Evolutionary conservation across 495 filamentous ascomycete genomes (phyloP), one percentile per base, ranked within the genome.

Genomic region (Sordaria brevicollis): DNA sequence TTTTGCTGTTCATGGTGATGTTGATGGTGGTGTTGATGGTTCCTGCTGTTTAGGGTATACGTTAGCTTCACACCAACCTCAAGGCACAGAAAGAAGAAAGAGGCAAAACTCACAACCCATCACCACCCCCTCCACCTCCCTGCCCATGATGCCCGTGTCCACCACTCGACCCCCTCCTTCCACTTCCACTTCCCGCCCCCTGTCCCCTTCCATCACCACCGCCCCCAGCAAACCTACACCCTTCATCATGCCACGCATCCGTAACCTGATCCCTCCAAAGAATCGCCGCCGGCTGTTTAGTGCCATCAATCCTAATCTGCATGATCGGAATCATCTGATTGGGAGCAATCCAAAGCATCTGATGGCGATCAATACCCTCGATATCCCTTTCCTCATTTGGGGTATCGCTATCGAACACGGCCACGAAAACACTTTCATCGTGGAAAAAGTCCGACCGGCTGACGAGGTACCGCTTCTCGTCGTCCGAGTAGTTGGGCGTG

Each of bases 271-370:
- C 36, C 19, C 49, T 33, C 36, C 66, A 71, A 6, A 73, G 37
- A 34, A 73, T 68, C 9, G 66, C 71, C 6, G 38, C 71, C 35
- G 71, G 71, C 25, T 41, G 36, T 13, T 29, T 36, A 19, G 43
- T 57, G 11, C 49, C 49, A 62, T 62, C 49, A 13, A 62, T 62
- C 49, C 49, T 17, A 6, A 62, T 6, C 49, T 62, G 49, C 49
- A 62, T 31, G 13, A 62, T 62, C 1, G 49, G 49, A 62, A 62
- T 62, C 49, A 62, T 62, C 49, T 62, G 49, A 1, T 62, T 62
- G 2, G 49, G 49, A 5, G 49, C 49, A 1, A 62, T 62, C 49
- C 49, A 62, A 13, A 62, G 49, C 49, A 62, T 62, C 49, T 62
- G 49, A 2, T 62, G 49, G 0, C 49, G 1, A 62, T 62, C 49